Conservation (phyloP, 148 eudicot genomes). For the Cornus controversa region DNA sequence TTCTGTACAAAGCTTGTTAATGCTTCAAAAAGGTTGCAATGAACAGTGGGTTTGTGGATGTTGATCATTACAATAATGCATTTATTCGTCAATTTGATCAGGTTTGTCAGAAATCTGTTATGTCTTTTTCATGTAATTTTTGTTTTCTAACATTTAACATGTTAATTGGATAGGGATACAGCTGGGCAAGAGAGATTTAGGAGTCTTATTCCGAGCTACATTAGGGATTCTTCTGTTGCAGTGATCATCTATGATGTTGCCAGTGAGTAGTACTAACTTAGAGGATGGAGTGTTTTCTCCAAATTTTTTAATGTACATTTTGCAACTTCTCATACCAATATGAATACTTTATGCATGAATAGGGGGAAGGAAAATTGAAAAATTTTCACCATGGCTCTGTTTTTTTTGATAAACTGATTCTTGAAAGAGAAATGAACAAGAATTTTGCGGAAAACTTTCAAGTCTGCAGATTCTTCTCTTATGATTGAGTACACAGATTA, state of each 20-base stretch:
- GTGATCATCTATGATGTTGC: constrained; percentile 51
- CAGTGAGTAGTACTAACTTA: constrained; percentile 26
- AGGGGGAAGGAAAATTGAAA: neutral
- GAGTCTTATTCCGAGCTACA: constrained; percentile 51
- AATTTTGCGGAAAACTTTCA: neutral
- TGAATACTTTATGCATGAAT: neutral
- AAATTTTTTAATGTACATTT: neutral
- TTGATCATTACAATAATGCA: neutral
- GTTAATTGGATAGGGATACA: constrained; percentile 39
- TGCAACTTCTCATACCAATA: neutral
- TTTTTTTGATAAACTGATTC: neutral
- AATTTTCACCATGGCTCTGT: neutral
- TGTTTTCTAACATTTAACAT: neutral
- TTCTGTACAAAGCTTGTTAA: neutral
- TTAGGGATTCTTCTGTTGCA: constrained; percentile 51
- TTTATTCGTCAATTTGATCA: neutral
- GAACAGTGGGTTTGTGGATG: neutral
- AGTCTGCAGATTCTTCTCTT: neutral
- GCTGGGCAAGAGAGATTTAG: constrained; percentile 56
- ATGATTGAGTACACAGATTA: neutral
- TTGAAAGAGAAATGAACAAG: neutral
- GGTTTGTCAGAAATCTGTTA: neutral
- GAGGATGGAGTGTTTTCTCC: neutral
- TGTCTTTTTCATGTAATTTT: neutral
- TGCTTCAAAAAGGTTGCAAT: neutral